These are phyloP conservation scores for Grosmannia huntii DNA, from an alignment of 2,329 filamentous ascomycete species.

Conservation along the genomic window DNA sequence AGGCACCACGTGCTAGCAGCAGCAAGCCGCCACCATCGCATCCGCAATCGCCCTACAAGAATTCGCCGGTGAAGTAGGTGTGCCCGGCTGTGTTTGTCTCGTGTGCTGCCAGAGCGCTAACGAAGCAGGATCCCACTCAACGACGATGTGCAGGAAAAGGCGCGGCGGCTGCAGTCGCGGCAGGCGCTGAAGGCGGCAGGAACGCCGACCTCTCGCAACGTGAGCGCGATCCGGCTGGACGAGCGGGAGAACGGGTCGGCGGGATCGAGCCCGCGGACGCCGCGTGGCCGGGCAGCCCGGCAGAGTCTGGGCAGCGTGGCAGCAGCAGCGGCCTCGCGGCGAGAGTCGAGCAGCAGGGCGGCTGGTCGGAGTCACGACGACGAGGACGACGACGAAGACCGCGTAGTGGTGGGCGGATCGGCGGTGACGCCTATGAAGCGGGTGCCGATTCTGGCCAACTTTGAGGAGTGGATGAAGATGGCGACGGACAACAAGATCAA, in stretches of 20 bases:
- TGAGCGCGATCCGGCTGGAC: conserved; percentile 40
- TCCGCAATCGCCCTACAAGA: conserved; percentile 41
- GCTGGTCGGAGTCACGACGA: conserved; percentile 5
- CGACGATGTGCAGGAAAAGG: conserved; percentile 88
- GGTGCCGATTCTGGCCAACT: conserved; percentile 90
- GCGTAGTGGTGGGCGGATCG: conserved; percentile 48
- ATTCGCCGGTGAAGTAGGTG: conserved; percentile 43
- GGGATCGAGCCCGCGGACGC: conserved; percentile 35
- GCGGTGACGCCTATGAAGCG: conserved; percentile 88
- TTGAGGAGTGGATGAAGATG: conserved; percentile 99
- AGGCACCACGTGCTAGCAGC: conserved; percentile 36
- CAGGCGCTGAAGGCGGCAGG: conserved; percentile 72
- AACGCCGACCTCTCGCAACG: conserved; percentile 55
- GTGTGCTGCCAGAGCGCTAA: not conserved
- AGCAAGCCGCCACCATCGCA: conserved; percentile 30
- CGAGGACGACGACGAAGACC: conserved; percentile 35
- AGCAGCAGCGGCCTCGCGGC: not conserved
- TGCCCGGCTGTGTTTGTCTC: too few species aligned
- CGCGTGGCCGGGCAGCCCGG: conserved; percentile 13
- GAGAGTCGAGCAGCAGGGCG: not conserved
- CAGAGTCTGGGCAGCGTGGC: conserved; percentile 15
- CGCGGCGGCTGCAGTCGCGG: conserved; percentile 71
- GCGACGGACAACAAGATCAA: conserved; percentile 99
- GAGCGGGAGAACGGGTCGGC: conserved; percentile 41
- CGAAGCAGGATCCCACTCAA: conserved; percentile 73